Percentiles rank a stretch among this genome's conserved stretches.
Evolutionary conservation across 2,329 filamentous ascomycete species (phyloP).

Genomic region (Colletotrichum sp.): DNA sequence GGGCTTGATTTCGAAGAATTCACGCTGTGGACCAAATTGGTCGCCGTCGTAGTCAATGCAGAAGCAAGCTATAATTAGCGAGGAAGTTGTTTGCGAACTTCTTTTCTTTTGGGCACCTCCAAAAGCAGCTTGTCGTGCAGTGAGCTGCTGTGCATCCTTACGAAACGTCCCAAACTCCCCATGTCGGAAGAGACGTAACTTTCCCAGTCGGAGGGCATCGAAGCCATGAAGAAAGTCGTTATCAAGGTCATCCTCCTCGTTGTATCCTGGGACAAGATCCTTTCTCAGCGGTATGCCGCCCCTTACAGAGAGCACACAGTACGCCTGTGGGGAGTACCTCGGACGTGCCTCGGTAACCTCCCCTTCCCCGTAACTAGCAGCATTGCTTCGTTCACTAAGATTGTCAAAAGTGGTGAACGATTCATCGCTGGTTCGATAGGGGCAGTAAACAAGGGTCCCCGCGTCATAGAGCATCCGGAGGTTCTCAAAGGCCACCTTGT

Average conservation of each 20-base stretch:
- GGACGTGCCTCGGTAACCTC: not conserved
- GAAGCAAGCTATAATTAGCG: constrained; percentile 24
- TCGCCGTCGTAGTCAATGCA: constrained; percentile 29
- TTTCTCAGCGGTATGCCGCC: constrained; percentile 19
- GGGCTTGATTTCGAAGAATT: constrained; percentile 27
- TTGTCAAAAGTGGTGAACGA: not conserved
- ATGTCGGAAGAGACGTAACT: not conserved
- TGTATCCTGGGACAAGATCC: not conserved
- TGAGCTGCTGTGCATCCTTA: not conserved
- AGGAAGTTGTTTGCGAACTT: not conserved
- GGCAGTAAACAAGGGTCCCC: constrained; percentile 23
- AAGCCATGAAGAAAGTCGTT: not conserved
- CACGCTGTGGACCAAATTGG: constrained; percentile 21
- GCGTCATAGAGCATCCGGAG: constrained; percentile 30
- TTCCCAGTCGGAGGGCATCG: not conserved
- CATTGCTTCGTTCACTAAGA: not conserved
- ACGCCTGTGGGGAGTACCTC: constrained; percentile 21
- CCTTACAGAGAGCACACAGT: constrained; percentile 11
- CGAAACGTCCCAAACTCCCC: not conserved
- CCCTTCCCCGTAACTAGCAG: not conserved
- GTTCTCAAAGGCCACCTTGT: constrained; percentile 24
- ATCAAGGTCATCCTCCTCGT: not conserved
- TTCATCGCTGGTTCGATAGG: not conserved
- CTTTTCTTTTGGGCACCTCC: not conserved
- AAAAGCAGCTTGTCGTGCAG: not conserved